Base-by-base conservation (phyloP, 2,329 filamentous ascomycete genomes). In the Exophiala dermatitidis region DNA sequence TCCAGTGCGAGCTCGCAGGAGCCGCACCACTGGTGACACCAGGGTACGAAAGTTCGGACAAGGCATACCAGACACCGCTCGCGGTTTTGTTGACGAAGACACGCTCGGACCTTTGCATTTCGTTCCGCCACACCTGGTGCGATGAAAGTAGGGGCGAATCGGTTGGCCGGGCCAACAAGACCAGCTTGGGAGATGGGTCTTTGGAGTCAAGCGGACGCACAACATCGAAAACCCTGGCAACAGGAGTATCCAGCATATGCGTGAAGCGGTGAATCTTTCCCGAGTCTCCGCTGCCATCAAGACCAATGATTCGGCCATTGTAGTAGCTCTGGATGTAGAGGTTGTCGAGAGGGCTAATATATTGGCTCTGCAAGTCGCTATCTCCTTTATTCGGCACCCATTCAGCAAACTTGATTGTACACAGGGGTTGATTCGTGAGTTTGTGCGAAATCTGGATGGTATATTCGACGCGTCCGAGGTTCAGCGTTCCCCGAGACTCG, bases 311-410 rank as follows among this genome's bases (percentile, higher is more conserved):
- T 36, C 84, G 82, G 40, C 93, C 93, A 62, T 97, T 88, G 63
- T 90, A 87, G 62, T 84, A 83, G 60, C 85, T 88, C 61, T 91
- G 91, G 47, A 97, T 85, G 70, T 97, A 96, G 57, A 86, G 86
- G 61, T 87, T 84, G 67, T 97, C 90, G 66, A 90, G 84, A 0
- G 90, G 89, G 7, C 76, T 72, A 9, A 79, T 80, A 65, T 97
- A 93, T 66, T 97, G 89, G 46, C 81, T 81, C 63, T 89, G 84
- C 4, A 98, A 81, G 67, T 98, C 93, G 59, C 81, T 81, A 69
- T 98, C 91, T 56, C 84, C 87, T 54, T 86, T 94, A 69, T 98
- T 98, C 9, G 90, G 88, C 0, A 83, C 84, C 93, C 93, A 98
- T 68, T 98, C 93, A 7, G 89, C 86, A 66, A 94, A 98, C 60